Percentiles rank a stretch among this genome's conserved stretches.
Conservation (phyloP, 225 moss, liverwort and hornwort genomes). For the Sphagnum tenellum region DNA sequence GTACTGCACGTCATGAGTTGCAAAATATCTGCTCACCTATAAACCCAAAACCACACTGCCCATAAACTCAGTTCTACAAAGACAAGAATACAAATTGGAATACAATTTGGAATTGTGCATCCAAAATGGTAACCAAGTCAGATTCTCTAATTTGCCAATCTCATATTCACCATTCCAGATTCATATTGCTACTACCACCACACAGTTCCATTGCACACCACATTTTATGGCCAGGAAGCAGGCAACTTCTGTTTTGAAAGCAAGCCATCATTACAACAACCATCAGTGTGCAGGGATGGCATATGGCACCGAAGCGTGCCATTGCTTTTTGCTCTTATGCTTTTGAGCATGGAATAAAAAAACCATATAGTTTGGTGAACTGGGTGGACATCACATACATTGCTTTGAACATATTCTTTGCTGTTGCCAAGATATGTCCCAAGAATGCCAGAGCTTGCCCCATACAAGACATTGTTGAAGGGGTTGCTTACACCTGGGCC, state of each 20-base stretch:
- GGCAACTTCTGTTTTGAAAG: not conserved
- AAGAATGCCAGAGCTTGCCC: constrained; percentile 61
- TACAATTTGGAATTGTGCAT: not conserved
- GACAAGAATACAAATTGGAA: too few species aligned
- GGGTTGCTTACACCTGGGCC: constrained; percentile 31
- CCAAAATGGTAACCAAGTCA: not conserved
- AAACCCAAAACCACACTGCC: not conserved
- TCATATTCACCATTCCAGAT: not conserved
- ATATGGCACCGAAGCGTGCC: not conserved
- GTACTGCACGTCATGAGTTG: constrained; percentile 86
- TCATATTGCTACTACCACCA: not conserved
- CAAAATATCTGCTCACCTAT: constrained; percentile 94
- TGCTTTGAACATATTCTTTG: constrained; percentile 96
- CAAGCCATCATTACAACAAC: not conserved
- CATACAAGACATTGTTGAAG: constrained; percentile 79
- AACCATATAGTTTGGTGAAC: not conserved
- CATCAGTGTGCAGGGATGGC: too few species aligned
- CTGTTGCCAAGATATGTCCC: constrained; percentile 73
- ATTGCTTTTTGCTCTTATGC: not conserved
- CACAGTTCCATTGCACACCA: constrained; percentile 1
- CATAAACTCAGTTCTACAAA: too few species aligned
- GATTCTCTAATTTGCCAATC: not conserved
- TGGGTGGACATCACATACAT: constrained; percentile 36
- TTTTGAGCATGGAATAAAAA: not conserved
- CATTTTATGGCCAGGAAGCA: not conserved